These are phyloP conservation scores for Fusarium sp. DNA, from an alignment of 2,329 filamentous ascomycete genomes.

Conservation along the genomic window DNA sequence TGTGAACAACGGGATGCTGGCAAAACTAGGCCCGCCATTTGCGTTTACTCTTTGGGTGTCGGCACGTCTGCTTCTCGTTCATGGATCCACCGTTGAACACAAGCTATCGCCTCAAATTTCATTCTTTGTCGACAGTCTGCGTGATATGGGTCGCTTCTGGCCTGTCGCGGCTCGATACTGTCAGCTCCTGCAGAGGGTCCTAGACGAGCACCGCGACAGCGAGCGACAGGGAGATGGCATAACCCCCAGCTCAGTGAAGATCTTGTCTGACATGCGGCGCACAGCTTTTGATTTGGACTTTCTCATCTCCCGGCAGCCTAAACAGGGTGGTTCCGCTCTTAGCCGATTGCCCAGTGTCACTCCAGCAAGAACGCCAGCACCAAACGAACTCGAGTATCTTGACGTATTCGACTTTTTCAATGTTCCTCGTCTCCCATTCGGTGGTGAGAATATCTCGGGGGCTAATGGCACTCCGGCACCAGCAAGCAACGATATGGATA, in stretches of 20 bases:
- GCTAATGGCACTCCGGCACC: conserved; percentile 37
- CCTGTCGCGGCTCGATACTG: conserved; percentile 88
- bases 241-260: conserved; percentile 87
- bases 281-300: conserved; percentile 94
- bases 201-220: conserved; percentile 88
- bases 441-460: conserved; percentile 54
- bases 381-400: conserved; percentile 90
- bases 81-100: conserved; percentile 90
- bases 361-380: conserved; percentile 78
- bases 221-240: conserved; percentile 81
- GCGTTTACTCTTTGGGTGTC: conserved; percentile 95
- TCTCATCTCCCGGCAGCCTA: conserved; percentile 86
- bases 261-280: conserved; percentile 91
- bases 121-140: conserved; percentile 86
- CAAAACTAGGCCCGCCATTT: conserved; percentile 89
- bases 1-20: conserved; percentile 79
- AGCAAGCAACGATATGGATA: conserved; percentile 47
- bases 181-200: conserved; percentile 82
- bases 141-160: conserved; percentile 87
- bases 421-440: conserved; percentile 79
- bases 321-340: conserved; percentile 57
- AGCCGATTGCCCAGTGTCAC: conserved; percentile 69
- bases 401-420: conserved; percentile 98
- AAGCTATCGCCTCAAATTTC: conserved; percentile 85
- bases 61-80: conserved; percentile 87